phyloP scores from a whole-genome alignment of 306 rosid genomes.

The Begonia peltatifolia region DNA sequence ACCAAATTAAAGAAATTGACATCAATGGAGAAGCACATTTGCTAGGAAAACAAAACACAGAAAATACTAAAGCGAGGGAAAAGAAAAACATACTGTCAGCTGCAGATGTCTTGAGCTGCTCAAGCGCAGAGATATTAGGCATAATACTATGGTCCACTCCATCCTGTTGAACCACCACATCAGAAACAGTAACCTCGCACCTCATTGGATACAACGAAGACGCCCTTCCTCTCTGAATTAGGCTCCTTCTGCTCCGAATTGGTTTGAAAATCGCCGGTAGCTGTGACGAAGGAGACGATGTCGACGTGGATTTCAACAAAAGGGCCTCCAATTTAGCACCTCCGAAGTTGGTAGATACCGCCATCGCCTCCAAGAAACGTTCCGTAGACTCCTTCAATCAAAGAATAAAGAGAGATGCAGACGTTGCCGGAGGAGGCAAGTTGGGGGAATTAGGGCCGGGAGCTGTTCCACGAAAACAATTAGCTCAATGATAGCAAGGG shows the following conservation, averaged over 20 bases:
- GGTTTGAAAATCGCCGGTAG: constrained; percentile 20
- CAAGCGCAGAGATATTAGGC: constrained; percentile 55
- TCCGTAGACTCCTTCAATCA: constrained; percentile 20
- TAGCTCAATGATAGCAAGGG: too few species aligned
- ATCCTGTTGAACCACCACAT: constrained; percentile 17
- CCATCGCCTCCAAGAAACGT: constrained; percentile 20
- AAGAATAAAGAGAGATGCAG: constrained; percentile 5
- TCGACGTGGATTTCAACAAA: constrained; percentile 26
- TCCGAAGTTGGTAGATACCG: constrained; percentile 36
- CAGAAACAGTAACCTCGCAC: constrained; percentile 46
- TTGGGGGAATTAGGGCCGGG: not conserved
- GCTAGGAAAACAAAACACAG: constrained; percentile 3
- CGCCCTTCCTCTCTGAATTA: constrained; percentile 31
- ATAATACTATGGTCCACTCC: constrained; percentile 11
- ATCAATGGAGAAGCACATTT: too few species aligned
- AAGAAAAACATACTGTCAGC: constrained; percentile 47
- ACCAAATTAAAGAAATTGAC: too few species aligned
- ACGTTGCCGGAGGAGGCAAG: not conserved
- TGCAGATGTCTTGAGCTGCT: constrained; percentile 81
- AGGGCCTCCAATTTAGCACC: constrained; percentile 38
- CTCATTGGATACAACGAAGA: constrained; percentile 15
- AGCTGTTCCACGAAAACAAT: not conserved
- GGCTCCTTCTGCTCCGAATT: constrained; percentile 14
- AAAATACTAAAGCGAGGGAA: not conserved
- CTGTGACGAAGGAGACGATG: constrained; percentile 19